phyloP scores from a whole-genome alignment of 148 eudicot species.

The Cornus kousa region DNA sequence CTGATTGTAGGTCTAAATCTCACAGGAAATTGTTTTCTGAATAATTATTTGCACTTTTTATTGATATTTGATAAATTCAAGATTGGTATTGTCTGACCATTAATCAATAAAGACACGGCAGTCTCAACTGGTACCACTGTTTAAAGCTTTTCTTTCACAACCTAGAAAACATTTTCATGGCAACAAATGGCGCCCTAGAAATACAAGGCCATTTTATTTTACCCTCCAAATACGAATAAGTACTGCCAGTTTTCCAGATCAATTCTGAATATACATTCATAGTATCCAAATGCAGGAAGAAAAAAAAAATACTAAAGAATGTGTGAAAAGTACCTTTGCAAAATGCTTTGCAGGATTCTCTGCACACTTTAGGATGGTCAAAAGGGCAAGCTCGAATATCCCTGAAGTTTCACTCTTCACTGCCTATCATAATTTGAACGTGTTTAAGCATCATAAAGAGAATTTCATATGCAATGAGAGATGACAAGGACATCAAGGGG shows the following conservation, averaged over 20 bases:
- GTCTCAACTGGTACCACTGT: too few species aligned
- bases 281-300: neutral
- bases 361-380: slow-evolving; percentile 47
- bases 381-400: slow-evolving; percentile 36
- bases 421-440: slow-evolving; percentile 30
- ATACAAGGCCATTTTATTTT: too few species aligned
- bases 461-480: neutral
- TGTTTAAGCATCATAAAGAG: slow-evolving; percentile 3
- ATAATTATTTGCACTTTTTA: too few species aligned
- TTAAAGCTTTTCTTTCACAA: too few species aligned
- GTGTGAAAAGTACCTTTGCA: slow-evolving; percentile 37
- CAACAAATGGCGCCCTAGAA: too few species aligned
- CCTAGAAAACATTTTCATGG: too few species aligned
- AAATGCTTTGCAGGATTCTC: slow-evolving; percentile 48
- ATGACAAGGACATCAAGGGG: neutral
- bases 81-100: too few species aligned
- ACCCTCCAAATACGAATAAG: too few species aligned
- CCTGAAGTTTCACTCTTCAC: slow-evolving; percentile 66
- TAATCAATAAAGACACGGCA: too few species aligned
- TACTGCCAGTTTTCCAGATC: too few species aligned
- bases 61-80: too few species aligned
- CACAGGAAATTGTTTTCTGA: neutral
- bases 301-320: neutral
- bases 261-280: too few species aligned
- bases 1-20: neutral